Conservation (phyloP, 78 protist species). For the Dictyostelium intermedium region DNA sequence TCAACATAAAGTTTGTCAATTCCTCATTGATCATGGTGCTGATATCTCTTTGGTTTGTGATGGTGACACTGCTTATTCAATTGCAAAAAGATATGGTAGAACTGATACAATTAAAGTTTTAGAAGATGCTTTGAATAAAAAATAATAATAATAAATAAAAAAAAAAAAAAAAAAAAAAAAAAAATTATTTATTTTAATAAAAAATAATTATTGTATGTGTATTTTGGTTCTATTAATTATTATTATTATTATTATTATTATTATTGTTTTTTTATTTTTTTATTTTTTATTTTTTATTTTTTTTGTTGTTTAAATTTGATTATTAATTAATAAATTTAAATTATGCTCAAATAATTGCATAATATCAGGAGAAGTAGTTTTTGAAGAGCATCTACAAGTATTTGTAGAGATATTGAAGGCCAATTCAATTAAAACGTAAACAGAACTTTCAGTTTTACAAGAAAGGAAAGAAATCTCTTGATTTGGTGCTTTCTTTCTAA, state of each 20-base stretch:
- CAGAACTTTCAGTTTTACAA: slow-evolving; percentile 66
- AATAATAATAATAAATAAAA: not conserved
- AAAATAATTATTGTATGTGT: too few species aligned
- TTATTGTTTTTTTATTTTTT: not conserved
- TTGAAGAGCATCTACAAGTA: slow-evolving; percentile 12
- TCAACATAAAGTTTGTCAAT: slow-evolving; percentile 26
- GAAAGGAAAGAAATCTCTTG: slow-evolving; percentile 77
- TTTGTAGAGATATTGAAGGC: not conserved
- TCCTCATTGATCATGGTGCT: slow-evolving; percentile 37
- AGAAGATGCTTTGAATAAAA: not conserved
- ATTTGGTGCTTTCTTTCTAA: slow-evolving; percentile 38
- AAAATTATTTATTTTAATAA: too few species aligned
- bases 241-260: not conserved
- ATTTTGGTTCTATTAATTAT: not conserved
- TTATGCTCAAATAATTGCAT: slow-evolving; percentile 59
- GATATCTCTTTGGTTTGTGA: not conserved
- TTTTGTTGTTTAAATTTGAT: not conserved
- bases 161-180: not conserved
- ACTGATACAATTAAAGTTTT: slow-evolving; percentile 62
- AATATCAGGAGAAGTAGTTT: slow-evolving; percentile 48
- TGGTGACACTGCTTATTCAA: slow-evolving; percentile 47
- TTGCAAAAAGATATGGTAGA: slow-evolving; percentile 70
- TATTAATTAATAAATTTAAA: slow-evolving; percentile 45
- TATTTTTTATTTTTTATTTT: not conserved
- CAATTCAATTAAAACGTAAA: slow-evolving; percentile 26